phyloP scores from a whole-genome alignment of 2,329 filamentous ascomycete species.

The Daldinia sp. region DNA sequence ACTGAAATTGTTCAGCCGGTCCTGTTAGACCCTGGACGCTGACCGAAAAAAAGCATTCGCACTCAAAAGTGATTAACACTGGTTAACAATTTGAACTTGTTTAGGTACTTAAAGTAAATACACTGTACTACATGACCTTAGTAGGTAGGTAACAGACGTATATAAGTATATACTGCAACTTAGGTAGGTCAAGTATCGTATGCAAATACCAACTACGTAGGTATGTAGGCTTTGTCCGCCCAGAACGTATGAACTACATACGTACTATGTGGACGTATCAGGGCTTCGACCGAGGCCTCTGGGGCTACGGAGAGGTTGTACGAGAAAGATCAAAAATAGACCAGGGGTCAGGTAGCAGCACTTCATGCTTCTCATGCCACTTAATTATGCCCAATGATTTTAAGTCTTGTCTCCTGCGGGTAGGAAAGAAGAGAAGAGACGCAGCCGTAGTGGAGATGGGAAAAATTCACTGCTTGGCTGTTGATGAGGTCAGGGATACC shows the following conservation, averaged over 20 bases:
- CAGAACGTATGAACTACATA: background rate
- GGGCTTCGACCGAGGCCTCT: conserved; percentile 30
- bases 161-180: background rate
- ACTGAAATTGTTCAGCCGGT: conserved; percentile 47
- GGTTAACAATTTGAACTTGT: conserved; percentile 11
- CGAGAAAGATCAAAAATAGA: conserved; percentile 45
- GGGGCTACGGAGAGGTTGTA: conserved; percentile 36
- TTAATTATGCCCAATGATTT: conserved; percentile 54
- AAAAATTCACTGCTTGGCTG: conserved; percentile 43
- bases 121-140: background rate
- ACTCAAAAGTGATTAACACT: conserved; percentile 41
- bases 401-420: conserved; percentile 43
- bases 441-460: conserved; percentile 49
- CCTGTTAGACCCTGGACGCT: conserved; percentile 45
- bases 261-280: conserved; percentile 36
- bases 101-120: background rate
- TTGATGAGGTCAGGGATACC: conserved; percentile 41
- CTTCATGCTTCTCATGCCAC: conserved; percentile 52
- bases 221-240: background rate
- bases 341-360: conserved; percentile 49
- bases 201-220: background rate
- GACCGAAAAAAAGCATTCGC: conserved; percentile 45
- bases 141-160: background rate
- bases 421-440: conserved; percentile 45
- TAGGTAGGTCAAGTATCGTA: background rate